Evolutionary conservation across 805 yeast species (phyloP).

Genomic region (Torulaspora gathmanii): DNA sequence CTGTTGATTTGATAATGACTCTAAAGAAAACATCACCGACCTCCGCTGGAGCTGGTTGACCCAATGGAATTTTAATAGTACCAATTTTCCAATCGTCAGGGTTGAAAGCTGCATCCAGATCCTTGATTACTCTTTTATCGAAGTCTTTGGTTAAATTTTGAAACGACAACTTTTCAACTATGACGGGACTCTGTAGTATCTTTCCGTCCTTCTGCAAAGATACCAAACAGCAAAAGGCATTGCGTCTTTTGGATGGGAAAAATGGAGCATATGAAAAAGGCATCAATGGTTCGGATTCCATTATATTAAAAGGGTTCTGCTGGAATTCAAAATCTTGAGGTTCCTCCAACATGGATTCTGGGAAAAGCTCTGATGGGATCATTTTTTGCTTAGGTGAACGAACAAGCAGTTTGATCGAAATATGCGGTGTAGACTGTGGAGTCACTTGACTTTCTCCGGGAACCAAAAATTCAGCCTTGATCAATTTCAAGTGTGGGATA

Average conservation of each 20-base stretch:
- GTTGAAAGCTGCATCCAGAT: slow-evolving; percentile 35
- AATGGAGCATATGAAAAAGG: slow-evolving; percentile 68
- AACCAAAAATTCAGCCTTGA: slow-evolving; percentile 71
- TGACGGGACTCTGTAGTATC: slow-evolving; percentile 60
- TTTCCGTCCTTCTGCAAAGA: slow-evolving; percentile 73
- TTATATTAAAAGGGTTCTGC: slow-evolving; percentile 65
- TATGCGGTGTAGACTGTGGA: slow-evolving; percentile 67
- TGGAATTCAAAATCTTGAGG: slow-evolving; percentile 60
- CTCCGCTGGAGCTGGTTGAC: slow-evolving; percentile 72
- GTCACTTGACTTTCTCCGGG: slow-evolving; percentile 77
- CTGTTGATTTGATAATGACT: slow-evolving; percentile 62
- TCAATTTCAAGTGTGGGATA: slow-evolving; percentile 63
- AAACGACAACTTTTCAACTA: slow-evolving; percentile 28
- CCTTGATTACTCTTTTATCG: slow-evolving; percentile 30
- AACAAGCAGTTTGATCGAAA: slow-evolving; percentile 69
- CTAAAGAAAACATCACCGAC: slow-evolving; percentile 65
- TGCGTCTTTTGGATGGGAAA: slow-evolving; percentile 55
- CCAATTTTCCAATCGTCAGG: slow-evolving; percentile 48
- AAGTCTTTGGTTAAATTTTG: slow-evolving; percentile 28
- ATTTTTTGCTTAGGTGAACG: slow-evolving; percentile 67
- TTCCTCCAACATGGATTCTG: slow-evolving; percentile 41
- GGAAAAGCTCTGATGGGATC: slow-evolving; percentile 38
- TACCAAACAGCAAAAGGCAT: slow-evolving; percentile 65
- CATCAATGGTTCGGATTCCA: slow-evolving; percentile 62
- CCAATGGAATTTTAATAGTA: slow-evolving; percentile 68